Percentiles rank a stretch among this genome's conserved stretches.
These are phyloP conservation scores for Trypanosoma avium DNA, from an alignment of 208 protist genomes.

Conservation along the genomic window DNA sequence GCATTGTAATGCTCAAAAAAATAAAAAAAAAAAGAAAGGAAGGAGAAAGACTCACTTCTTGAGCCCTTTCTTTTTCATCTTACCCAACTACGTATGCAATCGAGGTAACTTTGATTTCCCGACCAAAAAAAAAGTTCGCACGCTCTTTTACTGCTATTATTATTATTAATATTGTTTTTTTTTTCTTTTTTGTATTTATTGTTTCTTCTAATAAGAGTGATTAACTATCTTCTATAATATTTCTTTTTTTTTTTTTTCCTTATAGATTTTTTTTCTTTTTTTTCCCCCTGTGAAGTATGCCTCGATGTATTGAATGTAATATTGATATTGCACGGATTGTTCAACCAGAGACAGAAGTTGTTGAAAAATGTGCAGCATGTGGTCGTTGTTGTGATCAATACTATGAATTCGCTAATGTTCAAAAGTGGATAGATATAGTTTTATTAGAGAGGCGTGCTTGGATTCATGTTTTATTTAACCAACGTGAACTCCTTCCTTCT, in stretches of 20 bases:
- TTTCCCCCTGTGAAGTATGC: constrained; percentile 36
- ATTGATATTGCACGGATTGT: constrained; percentile 49
- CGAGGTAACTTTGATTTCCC: no score
- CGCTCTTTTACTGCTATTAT: no score
- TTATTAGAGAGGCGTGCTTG: constrained; percentile 70
- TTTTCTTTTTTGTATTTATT: not conserved
- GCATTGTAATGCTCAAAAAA: no score
- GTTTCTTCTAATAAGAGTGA: no score
- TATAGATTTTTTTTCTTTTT: constrained; percentile 8
- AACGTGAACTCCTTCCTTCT: constrained; percentile 11
- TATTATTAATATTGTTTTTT: no score
- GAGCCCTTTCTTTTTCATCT: no score
- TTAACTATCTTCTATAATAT: no score
- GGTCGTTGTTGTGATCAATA: constrained; percentile 63
- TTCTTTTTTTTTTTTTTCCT: constrained; percentile 21
- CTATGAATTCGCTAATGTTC: constrained; percentile 71
- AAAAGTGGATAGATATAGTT: constrained; percentile 75
- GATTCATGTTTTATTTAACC: constrained; percentile 80
- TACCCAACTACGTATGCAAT: no score
- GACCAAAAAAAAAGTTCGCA: no score
- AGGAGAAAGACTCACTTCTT: no score
- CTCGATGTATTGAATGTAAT: constrained; percentile 77
- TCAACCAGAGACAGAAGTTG: constrained; percentile 63
- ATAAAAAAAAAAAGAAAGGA: no score
- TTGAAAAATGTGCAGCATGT: constrained; percentile 71